phyloP scores from a whole-genome alignment of 345 rosid species.

The Acer campestre region DNA sequence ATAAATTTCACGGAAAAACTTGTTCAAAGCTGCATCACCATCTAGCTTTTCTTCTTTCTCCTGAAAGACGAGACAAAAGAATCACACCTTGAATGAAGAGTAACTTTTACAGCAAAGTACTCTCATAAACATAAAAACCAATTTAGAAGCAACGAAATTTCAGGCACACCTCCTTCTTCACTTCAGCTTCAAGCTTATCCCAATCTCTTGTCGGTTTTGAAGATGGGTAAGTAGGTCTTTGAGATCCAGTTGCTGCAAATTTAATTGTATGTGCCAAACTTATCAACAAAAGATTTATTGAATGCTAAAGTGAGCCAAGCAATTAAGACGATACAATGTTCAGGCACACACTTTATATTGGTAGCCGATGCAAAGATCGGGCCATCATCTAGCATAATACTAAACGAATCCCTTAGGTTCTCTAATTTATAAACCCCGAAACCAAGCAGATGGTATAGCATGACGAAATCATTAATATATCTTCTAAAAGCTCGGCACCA shows the following conservation, averaged over 20 bases:
- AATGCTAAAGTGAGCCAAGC: too few species aligned
- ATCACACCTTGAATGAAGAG: not conserved
- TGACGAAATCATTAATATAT: not conserved
- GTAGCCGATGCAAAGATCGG: not conserved
- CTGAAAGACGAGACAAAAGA: slow-evolving; percentile 40
- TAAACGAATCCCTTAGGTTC: not conserved
- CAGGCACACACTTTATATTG: not conserved
- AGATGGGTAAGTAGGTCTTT: slow-evolving; percentile 74
- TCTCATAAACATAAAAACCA: not conserved
- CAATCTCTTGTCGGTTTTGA: slow-evolving; percentile 72
- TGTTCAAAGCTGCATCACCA: slow-evolving; percentile 97
- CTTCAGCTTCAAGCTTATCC: slow-evolving; percentile 90
- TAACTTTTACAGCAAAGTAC: not conserved
- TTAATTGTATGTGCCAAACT: not conserved
- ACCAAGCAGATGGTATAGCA: not conserved
- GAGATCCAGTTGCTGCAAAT: slow-evolving; percentile 40
- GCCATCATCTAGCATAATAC: not conserved
- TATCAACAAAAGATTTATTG: not conserved
- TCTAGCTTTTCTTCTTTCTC: slow-evolving; percentile 96
- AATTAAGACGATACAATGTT: not conserved
- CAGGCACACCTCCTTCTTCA: slow-evolving; percentile 68
- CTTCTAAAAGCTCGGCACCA: not conserved
- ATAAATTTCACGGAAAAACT: slow-evolving; percentile 83
- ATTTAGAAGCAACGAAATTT: not conserved
- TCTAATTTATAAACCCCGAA: not conserved